Evolutionary conservation across 176 grass and related monocot genomes (phyloP).

Genomic region (Tillandsia leiboldiana): DNA sequence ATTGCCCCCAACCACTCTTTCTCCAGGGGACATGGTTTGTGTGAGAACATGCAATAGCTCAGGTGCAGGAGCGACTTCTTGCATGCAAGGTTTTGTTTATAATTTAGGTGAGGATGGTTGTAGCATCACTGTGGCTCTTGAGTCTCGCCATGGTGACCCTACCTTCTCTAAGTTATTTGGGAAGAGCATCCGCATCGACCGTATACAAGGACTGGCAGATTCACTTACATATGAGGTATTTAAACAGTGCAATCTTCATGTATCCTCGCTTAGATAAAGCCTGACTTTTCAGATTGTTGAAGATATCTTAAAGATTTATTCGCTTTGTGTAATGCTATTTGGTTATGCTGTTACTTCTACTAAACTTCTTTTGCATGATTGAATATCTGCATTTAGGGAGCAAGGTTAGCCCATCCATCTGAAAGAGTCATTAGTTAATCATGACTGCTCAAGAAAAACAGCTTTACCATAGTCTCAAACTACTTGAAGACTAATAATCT

Average conservation of each 20-base stretch:
- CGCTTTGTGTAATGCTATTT: background rate
- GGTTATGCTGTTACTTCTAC: background rate
- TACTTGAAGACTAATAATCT: background rate
- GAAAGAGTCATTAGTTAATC: background rate
- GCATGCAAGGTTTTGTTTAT: slow-evolving; percentile 89
- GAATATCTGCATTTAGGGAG: background rate
- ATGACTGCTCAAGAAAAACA: background rate
- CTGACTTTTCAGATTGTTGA: too few species aligned
- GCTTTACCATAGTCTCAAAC: background rate
- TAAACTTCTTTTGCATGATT: background rate
- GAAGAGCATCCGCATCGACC: slow-evolving; percentile 78
- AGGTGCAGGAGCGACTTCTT: slow-evolving; percentile 69
- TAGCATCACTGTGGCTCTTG: slow-evolving; percentile 81
- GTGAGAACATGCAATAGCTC: slow-evolving; percentile 76
- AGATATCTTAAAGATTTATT: too few species aligned
- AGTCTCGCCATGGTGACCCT: slow-evolving; percentile 77
- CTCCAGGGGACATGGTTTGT: slow-evolving; percentile 92
- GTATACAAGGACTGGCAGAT: slow-evolving; percentile 92
- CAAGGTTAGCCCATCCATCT: background rate
- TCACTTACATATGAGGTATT: slow-evolving; percentile 89
- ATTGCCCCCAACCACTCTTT: slow-evolving; percentile 72
- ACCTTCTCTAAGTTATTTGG: slow-evolving; percentile 96
- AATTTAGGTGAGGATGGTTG: slow-evolving; percentile 84
- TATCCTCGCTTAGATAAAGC: too few species aligned
- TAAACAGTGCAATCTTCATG: background rate